A percentile compares a stretch with the other conserved stretches of the same genome.
These are phyloP conservation scores for Hypholoma fasciculare DNA, from an alignment of 768 basidiomycete species.

Conservation along the genomic window DNA sequence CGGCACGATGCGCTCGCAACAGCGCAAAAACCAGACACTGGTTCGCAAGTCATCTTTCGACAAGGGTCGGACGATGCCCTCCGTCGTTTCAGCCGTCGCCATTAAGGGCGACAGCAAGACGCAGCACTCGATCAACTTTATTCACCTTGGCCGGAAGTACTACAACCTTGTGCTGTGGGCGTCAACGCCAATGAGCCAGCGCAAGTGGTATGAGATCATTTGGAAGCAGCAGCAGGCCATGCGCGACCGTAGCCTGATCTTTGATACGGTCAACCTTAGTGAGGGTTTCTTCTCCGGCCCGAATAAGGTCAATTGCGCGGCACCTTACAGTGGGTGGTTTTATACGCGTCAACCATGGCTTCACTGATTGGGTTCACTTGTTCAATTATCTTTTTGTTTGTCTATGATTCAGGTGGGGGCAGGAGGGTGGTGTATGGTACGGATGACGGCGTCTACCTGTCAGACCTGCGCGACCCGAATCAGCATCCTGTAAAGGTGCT, in stretches of 20 bases:
- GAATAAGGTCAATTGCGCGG: constrained; percentile 93
- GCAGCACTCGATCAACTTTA: constrained; percentile 90
- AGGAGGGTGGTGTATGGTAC: constrained; percentile 93
- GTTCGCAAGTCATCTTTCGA: constrained; percentile 45
- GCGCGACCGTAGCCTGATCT: constrained; percentile 81
- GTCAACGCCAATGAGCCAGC: constrained; percentile 76
- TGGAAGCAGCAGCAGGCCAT: constrained; percentile 85
- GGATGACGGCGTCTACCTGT: constrained; percentile 94
- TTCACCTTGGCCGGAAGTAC: constrained; percentile 89
- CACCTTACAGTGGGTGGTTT: constrained; percentile 70
- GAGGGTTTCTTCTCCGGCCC: constrained; percentile 86
- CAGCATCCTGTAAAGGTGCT: constrained; percentile 90
- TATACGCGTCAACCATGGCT: neutral
- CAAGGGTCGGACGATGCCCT: constrained; percentile 35
- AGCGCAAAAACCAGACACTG: constrained; percentile 44
- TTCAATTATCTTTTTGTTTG: constrained; percentile 2
- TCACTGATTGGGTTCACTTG: constrained; percentile 3
- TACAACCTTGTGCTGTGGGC: constrained; percentile 94
- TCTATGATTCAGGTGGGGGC: constrained; percentile 60
- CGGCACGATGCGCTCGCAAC: constrained; percentile 34
- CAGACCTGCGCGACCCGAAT: constrained; percentile 75
- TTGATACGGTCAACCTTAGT: constrained; percentile 81
- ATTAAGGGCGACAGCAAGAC: constrained; percentile 67
- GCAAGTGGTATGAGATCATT: constrained; percentile 94
- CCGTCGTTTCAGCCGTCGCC: constrained; percentile 47